Conservation (phyloP, 192 early-diverging fungal species). For the Rhizoclosmatium sp. region DNA sequence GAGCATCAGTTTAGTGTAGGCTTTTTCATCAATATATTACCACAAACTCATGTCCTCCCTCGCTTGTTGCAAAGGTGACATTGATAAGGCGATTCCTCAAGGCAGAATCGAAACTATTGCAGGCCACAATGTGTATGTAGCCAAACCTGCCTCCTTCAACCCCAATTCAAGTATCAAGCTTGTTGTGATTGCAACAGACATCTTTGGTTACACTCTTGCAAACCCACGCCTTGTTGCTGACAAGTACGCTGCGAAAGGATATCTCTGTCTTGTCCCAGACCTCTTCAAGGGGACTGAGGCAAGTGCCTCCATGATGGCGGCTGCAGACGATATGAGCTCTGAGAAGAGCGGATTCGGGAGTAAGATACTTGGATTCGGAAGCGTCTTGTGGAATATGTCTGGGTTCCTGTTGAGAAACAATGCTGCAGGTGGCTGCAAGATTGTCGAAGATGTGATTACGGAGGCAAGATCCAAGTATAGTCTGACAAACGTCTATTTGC, state of each 20-base stretch:
- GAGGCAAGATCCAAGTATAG: slow-evolving; percentile 4
- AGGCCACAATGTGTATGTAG: slow-evolving; percentile 38
- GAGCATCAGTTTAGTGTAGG: not conserved
- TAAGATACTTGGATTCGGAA: slow-evolving; percentile 10
- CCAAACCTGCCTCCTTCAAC: not conserved
- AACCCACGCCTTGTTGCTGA: slow-evolving; percentile 48
- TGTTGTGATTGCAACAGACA: slow-evolving; percentile 42
- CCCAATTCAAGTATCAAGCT: not conserved
- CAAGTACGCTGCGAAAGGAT: slow-evolving; percentile 35
- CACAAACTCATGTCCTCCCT: not conserved
- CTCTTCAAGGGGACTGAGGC: slow-evolving; percentile 32
- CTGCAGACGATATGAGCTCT: not conserved
- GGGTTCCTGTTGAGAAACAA: slow-evolving; percentile 21
- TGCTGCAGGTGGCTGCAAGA: not conserved
- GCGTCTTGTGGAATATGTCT: slow-evolving; percentile 19
- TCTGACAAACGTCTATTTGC: slow-evolving; percentile 11
- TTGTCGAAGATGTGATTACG: slow-evolving; percentile 17
- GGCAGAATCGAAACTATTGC: slow-evolving; percentile 27
- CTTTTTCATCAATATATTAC: not conserved
- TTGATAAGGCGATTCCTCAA: slow-evolving; percentile 14
- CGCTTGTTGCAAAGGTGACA: slow-evolving; percentile 22
- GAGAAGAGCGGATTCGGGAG: not conserved
- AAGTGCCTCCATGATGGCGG: slow-evolving; percentile 8
- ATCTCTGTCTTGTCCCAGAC: slow-evolving; percentile 35
- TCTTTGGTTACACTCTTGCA: slow-evolving; percentile 46